Evolutionary conservation across 495 filamentous ascomycete genomes (phyloP), one percentile per base, ranked within the genome.

Genomic region (Penicillium robsamsonii): DNA sequence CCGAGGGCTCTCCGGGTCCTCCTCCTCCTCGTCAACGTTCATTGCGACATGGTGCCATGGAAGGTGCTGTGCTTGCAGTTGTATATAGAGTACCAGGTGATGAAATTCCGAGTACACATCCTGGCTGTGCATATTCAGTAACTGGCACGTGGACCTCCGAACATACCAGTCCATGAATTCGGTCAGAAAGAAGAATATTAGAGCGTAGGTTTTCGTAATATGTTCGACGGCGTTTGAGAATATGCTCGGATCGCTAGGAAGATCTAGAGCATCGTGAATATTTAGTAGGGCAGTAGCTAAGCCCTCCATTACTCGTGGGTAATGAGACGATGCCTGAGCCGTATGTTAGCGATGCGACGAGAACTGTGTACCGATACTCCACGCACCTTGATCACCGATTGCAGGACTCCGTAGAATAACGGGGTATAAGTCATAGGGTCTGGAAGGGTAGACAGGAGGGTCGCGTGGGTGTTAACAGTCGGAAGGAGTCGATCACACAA

Each of bases 161-260:
- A 73, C 68, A 65, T 78, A 77, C 73, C 75, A 80, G 52, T 75
- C 70, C 66, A 81, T 79, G 52, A 77, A 69, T 52, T 76, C 74
- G 46, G 72, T 69, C 10, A 81, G 61, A 42, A 79, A 72, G 59
- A 81, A 70, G 41, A 81, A 79, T 3, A 73, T 65, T 44, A 78
- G 61, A 4, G 75, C 61, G 56, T 80, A 81, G 31, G 78, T 69
- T 18, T 63, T 67, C 13, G 75, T 72, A 33, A 79, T 67, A 13
- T 66, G 50, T 41, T 71, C 49, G 5, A 70, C 64, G 22, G 64
- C 64, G 13, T 58, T 59, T 7, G 52, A 60, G 24, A 64, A 52
- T 25, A 55, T 51, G 50, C 62, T 27, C 24, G 61, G 48, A 52
- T 59, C 56, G 44, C 33, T 59, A 29, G 47, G 65, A 25, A 65